Evolutionary conservation across 805 yeast species (phyloP).

Genomic region (Scheffersomyces ergatensis): DNA sequence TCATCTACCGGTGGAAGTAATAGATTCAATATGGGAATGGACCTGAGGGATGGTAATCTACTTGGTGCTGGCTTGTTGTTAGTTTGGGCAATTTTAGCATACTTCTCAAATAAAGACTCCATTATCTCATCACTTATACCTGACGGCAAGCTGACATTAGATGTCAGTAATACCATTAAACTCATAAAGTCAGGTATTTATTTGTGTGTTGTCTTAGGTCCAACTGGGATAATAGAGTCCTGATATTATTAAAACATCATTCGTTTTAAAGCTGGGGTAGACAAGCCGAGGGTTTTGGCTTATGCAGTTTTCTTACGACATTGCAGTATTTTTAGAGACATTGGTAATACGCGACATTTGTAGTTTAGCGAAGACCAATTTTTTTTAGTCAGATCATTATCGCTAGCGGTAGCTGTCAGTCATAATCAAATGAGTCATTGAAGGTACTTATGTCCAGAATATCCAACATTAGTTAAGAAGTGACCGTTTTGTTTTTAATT

Average conservation of each 20-base stretch:
- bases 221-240: no score
- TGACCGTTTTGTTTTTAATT: background rate
- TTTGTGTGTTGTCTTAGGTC: no score
- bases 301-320: background rate
- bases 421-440: no score
- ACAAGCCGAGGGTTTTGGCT: background rate
- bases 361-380: no score
- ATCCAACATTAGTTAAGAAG: no score
- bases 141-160: background rate
- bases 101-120: background rate
- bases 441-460: no score
- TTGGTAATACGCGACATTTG: no score
- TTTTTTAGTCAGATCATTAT: no score
- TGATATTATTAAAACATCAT: no score
- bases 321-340: background rate
- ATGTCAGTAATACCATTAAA: background rate
- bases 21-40: constrained; percentile 17
- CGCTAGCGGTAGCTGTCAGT: no score
- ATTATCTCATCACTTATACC: background rate
- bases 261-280: background rate
- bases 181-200: background rate
- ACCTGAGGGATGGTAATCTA: constrained; percentile 5
- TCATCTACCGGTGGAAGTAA: constrained; percentile 20
- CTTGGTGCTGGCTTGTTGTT: background rate
- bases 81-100: background rate